These are phyloP conservation scores for Cyphellophora attinorum DNA, from an alignment of 2,329 filamentous ascomycete genomes.

Conservation along the genomic window DNA sequence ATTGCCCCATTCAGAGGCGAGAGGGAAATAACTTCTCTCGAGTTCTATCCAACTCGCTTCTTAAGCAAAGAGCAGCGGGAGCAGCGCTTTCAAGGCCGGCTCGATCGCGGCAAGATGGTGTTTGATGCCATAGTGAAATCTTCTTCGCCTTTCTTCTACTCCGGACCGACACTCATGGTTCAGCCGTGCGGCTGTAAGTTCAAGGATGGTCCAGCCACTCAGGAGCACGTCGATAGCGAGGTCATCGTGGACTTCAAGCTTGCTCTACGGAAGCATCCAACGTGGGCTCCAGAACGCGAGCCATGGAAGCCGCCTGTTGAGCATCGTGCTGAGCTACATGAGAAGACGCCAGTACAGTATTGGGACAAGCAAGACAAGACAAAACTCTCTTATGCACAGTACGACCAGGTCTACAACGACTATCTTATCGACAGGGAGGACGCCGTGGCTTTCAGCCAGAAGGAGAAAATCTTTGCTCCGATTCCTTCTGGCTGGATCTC, in stretches of 20 bases:
- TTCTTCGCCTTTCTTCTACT: constrained; percentile 6
- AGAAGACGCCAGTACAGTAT: constrained; percentile 4
- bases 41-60: no score
- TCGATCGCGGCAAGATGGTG: constrained; percentile 6
- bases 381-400: constrained; percentile 2
- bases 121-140: constrained; percentile 5
- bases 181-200: constrained; percentile 5
- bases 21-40: no score
- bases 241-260: constrained; percentile 13
- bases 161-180: constrained; percentile 10
- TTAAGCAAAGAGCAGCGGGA: no score
- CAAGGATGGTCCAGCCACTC: constrained; percentile 6
- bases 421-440: constrained; percentile 6
- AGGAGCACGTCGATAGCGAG: constrained; percentile 13
- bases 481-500: constrained; percentile 4
- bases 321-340: constrained; percentile 4
- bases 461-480: constrained; percentile 7
- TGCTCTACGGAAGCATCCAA: constrained; percentile 4
- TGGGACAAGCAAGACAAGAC: constrained; percentile 4
- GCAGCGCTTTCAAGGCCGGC: no score
- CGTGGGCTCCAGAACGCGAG: constrained; percentile 3
- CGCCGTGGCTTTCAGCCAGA: constrained; percentile 4
- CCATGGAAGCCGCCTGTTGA: constrained; percentile 3
- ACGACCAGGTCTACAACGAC: constrained; percentile 8
- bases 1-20: no score